Percentiles rank a stretch among this genome's conserved stretches.
These are phyloP conservation scores for Hortiboletus campestris DNA, from an alignment of 768 basidiomycete species.

Conservation along the genomic window DNA sequence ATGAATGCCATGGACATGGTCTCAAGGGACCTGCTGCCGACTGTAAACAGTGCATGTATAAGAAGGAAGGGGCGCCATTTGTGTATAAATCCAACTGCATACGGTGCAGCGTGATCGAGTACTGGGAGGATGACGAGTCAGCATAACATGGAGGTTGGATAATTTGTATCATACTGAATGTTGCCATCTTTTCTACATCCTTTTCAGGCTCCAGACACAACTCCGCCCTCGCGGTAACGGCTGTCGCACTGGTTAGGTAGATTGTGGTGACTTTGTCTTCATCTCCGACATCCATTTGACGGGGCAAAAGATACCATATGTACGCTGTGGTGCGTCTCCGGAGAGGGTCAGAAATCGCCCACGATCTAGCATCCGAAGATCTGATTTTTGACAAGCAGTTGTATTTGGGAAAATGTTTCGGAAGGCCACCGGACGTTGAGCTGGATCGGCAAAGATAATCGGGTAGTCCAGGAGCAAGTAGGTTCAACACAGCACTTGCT, in stretches of 20 bases:
- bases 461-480: constrained; percentile 20
- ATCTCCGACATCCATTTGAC: not conserved
- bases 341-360: not conserved
- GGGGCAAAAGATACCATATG: not conserved
- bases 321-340: constrained; percentile 5
- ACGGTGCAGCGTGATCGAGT: constrained; percentile 4
- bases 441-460: constrained; percentile 16
- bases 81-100: constrained; percentile 1
- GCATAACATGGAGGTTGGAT: not conserved
- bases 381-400: not conserved
- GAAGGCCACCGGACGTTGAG: constrained; percentile 16
- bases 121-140: not conserved
- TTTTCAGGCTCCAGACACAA: not conserved
- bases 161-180: not conserved
- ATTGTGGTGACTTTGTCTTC: not conserved
- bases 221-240: not conserved
- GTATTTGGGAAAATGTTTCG: constrained; percentile 14
- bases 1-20: constrained; percentile 2
- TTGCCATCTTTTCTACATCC: constrained; percentile 9
- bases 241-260: not conserved
- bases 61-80: constrained; percentile 14
- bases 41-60: not conserved
- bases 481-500: not conserved
- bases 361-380: not conserved
- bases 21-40: constrained; percentile 5